Evolutionary conservation across 116 monocot genomes (phyloP), one percentile per base, ranked within the genome.

Genomic region (Cymodocea nodosa): DNA sequence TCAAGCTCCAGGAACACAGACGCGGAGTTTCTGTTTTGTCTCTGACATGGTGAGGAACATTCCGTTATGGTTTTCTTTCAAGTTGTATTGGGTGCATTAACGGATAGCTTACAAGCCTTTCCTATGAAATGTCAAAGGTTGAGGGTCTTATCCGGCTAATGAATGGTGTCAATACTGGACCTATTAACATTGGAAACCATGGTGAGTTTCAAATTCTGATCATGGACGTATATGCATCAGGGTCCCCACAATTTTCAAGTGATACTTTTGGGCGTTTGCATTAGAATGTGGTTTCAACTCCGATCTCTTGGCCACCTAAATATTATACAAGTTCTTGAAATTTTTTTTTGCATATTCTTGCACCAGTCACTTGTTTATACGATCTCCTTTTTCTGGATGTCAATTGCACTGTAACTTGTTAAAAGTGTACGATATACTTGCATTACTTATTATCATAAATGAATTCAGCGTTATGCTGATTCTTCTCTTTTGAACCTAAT

Each of bases 181-280:
- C 95, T 14, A 87, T 95, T 59, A 95, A 95, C 77, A 77, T 95
- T n/a, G 95, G 90, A 19, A 95, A 95, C 61, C 95, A 90, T 69
- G 90, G 95, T 90, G 69, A 22, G 35, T 52, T 34, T 11, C 13
- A 9, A 60, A 35, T 39, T 39, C 39, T 39, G 39, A 39, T 39
- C 9, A 6, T 39, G n/a, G n/a, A n/a, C n/a, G n/a, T n/a, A 3
- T 30, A 1, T 30, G 30, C 30, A 30, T 30, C 30, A 30, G 30
- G 30, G 1, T 30, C 30, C 30, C 30, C 30, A 30, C 30, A 30
- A 30, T 30, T 30, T 30, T 30, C 30, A 3, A 30, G 30, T 3
- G 3, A 30, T 30, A 30, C 30, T 30, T 30, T 1, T 30, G 30
- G 30, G 30, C 3, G 30, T 30, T 30, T 30, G 30, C 30, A 30